A percentile compares a stretch with the other conserved stretches of the same genome.
These are phyloP conservation scores for Ophiostoma ips DNA, from an alignment of 2,329 filamentous ascomycete species.

Conservation along the genomic window DNA sequence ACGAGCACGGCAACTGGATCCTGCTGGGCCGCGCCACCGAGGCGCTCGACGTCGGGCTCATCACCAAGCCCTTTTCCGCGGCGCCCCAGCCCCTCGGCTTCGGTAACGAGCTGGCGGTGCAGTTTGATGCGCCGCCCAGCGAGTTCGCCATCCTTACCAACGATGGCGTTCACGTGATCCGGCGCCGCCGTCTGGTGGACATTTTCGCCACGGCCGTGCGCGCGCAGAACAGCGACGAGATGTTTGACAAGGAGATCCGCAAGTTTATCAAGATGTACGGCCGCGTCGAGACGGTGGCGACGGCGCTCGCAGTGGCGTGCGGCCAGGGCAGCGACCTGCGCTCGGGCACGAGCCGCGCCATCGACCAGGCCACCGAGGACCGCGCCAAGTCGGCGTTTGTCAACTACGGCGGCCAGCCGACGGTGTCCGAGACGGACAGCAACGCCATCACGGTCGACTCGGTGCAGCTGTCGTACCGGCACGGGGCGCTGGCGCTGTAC, in stretches of 20 bases:
- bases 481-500: constrained; percentile 79
- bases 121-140: constrained; percentile 69
- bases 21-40: constrained; percentile 49
- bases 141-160: constrained; percentile 90
- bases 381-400: constrained; percentile 79
- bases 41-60: constrained; percentile 65
- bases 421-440: constrained; percentile 63
- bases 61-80: constrained; percentile 59
- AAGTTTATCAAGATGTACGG: constrained; percentile 80
- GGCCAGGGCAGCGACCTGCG: constrained; percentile 70
- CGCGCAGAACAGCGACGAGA: constrained; percentile 60
- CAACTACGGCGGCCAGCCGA: constrained; percentile 79
- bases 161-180: constrained; percentile 74
- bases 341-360: constrained; percentile 60
- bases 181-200: constrained; percentile 74
- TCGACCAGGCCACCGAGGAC: constrained; percentile 76
- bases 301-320: constrained; percentile 86
- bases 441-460: constrained; percentile 62
- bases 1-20: constrained; percentile 70
- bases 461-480: constrained; percentile 75
- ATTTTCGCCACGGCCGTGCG: constrained; percentile 77
- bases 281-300: constrained; percentile 74
- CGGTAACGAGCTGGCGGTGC: constrained; percentile 90
- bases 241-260: constrained; percentile 66
- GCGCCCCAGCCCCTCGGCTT: constrained; percentile 60